Evolutionary conservation across 345 rosid species (phyloP).

Genomic region (Citrus medica): DNA sequence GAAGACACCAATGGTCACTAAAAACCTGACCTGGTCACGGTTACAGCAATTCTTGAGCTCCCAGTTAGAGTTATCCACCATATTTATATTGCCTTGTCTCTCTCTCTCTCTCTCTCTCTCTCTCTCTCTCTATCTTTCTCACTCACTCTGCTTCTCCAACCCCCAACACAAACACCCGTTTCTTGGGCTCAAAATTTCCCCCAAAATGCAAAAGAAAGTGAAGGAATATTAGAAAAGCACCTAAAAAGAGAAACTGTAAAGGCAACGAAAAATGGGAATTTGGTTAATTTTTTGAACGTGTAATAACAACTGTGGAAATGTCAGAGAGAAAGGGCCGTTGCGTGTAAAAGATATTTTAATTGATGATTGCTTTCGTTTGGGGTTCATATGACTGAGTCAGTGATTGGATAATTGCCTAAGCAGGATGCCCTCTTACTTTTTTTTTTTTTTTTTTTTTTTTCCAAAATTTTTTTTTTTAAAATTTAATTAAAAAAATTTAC

Average conservation of each 20-base stretch:
- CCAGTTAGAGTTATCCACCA: conserved; percentile 59
- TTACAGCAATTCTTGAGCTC: conserved; percentile 82
- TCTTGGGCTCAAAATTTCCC: not conserved
- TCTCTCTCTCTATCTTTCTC: too few relatives aligned
- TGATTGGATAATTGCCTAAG: not conserved
- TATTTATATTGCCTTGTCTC: not conserved
- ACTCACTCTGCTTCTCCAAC: not conserved
- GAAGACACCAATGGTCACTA: conserved; percentile 72
- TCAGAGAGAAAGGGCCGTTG: not conserved
- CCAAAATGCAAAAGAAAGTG: not conserved
- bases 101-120: not conserved
- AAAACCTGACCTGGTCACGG: conserved; percentile 57
- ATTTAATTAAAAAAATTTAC: too few relatives aligned
- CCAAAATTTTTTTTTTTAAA: too few relatives aligned
- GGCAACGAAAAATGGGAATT: not conserved
- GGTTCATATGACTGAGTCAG: not conserved
- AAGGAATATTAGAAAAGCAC: not conserved
- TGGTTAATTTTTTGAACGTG: not conserved
- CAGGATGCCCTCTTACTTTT: too few relatives aligned
- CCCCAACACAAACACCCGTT: not conserved
- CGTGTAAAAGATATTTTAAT: not conserved
- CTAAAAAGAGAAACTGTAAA: not conserved
- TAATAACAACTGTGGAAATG: not conserved
- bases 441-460: too few relatives aligned
- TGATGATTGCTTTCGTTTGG: too few relatives aligned